Conservation (phyloP, 2,329 filamentous ascomycete genomes). For the Botryotinia narcissicola region DNA sequence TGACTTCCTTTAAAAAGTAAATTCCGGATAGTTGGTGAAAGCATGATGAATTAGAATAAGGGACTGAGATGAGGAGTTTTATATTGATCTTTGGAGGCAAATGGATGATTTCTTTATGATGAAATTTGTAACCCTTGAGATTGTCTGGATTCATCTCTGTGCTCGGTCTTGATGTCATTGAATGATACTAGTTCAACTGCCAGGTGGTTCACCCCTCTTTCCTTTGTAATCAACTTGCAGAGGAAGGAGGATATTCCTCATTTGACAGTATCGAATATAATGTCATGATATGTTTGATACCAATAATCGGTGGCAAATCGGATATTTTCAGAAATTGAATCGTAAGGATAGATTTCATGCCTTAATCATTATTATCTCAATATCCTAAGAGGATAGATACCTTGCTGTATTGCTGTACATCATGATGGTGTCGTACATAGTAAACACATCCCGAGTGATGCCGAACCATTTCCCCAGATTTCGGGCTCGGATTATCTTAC, state of each 20-base stretch:
- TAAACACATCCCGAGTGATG: background rate
- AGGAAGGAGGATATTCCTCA: background rate
- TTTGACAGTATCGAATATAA: background rate
- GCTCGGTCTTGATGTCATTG: constrained; percentile 15
- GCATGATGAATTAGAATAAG: background rate
- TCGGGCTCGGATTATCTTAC: constrained; percentile 14
- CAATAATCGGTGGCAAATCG: background rate
- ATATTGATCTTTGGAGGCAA: background rate
- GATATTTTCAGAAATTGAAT: background rate
- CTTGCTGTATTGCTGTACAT: background rate
- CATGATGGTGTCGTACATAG: background rate
- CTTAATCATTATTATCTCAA: background rate
- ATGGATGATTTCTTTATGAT: background rate
- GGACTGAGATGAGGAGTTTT: background rate
- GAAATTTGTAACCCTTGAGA: background rate
- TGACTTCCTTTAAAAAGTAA: background rate
- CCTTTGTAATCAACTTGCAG: constrained; percentile 23
- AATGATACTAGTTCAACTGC: background rate
- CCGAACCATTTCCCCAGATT: constrained; percentile 1
- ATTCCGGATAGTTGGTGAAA: background rate
- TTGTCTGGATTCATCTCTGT: background rate
- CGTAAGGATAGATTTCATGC: background rate
- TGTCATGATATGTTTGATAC: background rate
- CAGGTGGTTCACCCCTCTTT: background rate
- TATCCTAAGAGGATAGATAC: background rate